Conservation (phyloP, 331 rosid species). For the Acacia concinna region DNA sequence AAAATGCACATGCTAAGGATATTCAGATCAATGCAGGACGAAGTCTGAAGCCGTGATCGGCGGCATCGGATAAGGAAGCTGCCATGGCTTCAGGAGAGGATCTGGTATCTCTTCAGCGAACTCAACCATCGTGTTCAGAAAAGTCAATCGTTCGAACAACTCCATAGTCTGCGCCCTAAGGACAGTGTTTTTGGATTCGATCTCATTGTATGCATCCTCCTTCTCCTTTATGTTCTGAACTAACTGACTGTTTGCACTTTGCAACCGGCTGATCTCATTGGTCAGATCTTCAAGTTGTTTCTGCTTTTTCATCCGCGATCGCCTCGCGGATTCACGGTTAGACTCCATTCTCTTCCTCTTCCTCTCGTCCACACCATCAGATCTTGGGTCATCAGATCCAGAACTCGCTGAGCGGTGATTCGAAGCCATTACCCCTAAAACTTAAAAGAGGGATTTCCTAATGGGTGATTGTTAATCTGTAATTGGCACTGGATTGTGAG, state of each 20-base stretch:
- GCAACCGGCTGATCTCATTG: constrained; percentile 52
- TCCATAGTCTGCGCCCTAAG: constrained; percentile 69
- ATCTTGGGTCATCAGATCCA: constrained; percentile 58
- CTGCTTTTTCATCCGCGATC: constrained; percentile 93
- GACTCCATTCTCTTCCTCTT: constrained; percentile 96
- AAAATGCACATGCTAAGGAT: background rate
- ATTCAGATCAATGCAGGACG: constrained; percentile 44
- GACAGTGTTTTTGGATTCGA: constrained; percentile 58
- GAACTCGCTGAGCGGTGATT: constrained; percentile 58
- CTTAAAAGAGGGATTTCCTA: background rate
- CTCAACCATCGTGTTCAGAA: constrained; percentile 68
- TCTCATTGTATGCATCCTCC: constrained; percentile 52
- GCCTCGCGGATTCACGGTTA: constrained; percentile 90
- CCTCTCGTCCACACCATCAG: constrained; percentile 58
- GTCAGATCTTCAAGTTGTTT: constrained; percentile 79
- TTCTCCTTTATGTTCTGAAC: constrained; percentile 48
- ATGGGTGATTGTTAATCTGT: background rate
- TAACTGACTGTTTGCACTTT: constrained; percentile 49
- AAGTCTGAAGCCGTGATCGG: constrained; percentile 56
- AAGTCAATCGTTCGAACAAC: constrained; percentile 68
- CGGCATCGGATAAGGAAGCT: constrained; percentile 44
- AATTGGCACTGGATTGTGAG: constrained; percentile 10
- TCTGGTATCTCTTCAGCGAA: constrained; percentile 79
- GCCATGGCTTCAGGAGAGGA: constrained; percentile 75
- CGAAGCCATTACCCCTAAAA: constrained; percentile 49